These are phyloP conservation scores for Acanthamoeba sp. DNA, from an alignment of 208 protist species.

Conservation along the genomic window DNA sequence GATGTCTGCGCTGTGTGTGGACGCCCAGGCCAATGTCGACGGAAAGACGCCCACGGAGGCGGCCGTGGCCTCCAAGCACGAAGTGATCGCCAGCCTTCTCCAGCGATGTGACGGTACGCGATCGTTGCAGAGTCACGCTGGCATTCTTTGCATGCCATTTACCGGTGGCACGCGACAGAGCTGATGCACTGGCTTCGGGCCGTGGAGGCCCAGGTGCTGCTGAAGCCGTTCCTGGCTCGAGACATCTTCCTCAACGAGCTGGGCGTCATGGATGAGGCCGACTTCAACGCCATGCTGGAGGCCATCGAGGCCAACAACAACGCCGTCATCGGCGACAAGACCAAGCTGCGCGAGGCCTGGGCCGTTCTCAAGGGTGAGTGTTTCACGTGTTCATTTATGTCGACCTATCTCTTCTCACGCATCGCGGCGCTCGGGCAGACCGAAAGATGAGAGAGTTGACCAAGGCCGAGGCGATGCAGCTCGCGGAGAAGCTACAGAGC, in stretches of 20 bases:
- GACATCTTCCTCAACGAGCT: constrained; percentile 61
- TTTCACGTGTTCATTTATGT: too few species aligned
- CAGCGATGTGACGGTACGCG: constrained; percentile 62
- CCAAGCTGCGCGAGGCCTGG: background rate
- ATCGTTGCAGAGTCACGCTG: constrained; percentile 18
- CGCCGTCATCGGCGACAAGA: background rate
- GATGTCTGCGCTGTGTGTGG: background rate
- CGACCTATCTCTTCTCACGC: background rate
- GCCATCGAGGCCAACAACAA: constrained; percentile 18
- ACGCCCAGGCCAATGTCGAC: background rate
- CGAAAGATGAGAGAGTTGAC: constrained; percentile 46
- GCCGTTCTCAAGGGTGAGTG: background rate
- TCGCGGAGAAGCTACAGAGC: constrained; percentile 10
- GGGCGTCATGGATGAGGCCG: background rate
- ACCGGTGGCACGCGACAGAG: background rate
- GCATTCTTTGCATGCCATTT: too few species aligned
- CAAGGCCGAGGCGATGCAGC: constrained; percentile 34
- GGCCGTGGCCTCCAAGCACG: constrained; percentile 5
- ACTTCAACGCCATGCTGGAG: constrained; percentile 5
- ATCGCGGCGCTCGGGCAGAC: background rate
- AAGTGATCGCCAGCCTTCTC: constrained; percentile 73
- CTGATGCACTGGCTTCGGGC: background rate
- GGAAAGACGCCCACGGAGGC: constrained; percentile 73
- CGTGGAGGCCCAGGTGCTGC: background rate
- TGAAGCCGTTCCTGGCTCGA: background rate